A percentile compares a stretch with the other conserved stretches of the same genome.
phyloP scores from a whole-genome alignment of 208 protist genomes.

The Leishmania major region DNA sequence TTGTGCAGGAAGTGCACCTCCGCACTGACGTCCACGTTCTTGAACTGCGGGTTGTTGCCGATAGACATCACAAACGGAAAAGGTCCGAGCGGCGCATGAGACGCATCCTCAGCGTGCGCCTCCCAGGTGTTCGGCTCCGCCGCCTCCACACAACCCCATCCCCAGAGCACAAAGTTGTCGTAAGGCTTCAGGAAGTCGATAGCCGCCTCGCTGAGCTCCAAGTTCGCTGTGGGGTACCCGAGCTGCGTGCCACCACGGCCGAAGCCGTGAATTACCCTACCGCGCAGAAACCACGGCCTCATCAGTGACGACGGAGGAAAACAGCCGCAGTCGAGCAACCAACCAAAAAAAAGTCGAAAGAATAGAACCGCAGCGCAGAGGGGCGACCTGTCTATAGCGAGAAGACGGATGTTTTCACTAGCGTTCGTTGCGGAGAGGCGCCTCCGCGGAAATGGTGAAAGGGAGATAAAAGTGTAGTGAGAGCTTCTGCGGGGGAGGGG shows the following conservation, averaged over 20 bases:
- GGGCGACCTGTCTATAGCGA: background rate
- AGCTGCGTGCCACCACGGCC: slow-evolving; percentile 86
- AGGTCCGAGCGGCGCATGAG: slow-evolving; percentile 27
- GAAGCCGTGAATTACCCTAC: slow-evolving; percentile 83
- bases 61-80: slow-evolving; percentile 88
- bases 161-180: slow-evolving; percentile 78
- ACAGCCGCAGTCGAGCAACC: too few relatives aligned
- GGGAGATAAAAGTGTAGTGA: too few relatives aligned
- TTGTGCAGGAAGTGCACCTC: slow-evolving; percentile 91
- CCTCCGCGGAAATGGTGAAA: background rate
- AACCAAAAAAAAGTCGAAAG: background rate
- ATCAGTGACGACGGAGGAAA: background rate
- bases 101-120: background rate
- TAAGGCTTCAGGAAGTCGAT: slow-evolving; percentile 52
- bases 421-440: background rate
- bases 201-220: slow-evolving; percentile 54
- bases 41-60: slow-evolving; percentile 91
- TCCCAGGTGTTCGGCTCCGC: slow-evolving; percentile 1
- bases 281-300: slow-evolving; percentile 66
- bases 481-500: too few relatives aligned
- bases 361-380: background rate
- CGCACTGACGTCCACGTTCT: slow-evolving; percentile 67
- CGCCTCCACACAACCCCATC: slow-evolving; percentile 75
- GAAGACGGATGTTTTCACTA: background rate
- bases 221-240: slow-evolving; percentile 90